Percentiles rank a stretch among this genome's conserved stretches.
Conservation (phyloP, 1,284 basidiomycete species). For the Butyriboletus appendiculatus region DNA sequence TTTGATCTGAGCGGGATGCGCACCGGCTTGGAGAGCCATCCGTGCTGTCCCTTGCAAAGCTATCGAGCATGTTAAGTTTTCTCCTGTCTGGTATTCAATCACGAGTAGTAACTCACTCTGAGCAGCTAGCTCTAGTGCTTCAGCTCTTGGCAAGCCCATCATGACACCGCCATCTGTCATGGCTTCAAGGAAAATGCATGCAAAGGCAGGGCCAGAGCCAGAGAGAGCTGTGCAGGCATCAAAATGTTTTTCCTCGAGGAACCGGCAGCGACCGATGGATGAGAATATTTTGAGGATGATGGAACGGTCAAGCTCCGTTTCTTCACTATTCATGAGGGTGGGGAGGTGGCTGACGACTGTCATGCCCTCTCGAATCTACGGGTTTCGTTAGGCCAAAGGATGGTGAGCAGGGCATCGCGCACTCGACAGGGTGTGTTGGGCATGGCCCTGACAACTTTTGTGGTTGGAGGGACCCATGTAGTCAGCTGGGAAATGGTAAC, state of each 20-base stretch:
- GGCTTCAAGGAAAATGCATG: constrained; percentile 95
- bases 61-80: constrained; percentile 35
- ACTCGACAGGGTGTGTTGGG: constrained; percentile 98
- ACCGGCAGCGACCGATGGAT: constrained; percentile 90
- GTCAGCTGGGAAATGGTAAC: constrained; percentile 85
- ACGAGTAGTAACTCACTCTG: constrained; percentile 75
- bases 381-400: constrained; percentile 2
- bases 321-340: constrained; percentile 43
- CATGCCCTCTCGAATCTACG: constrained; percentile 95
- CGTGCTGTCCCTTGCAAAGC: constrained; percentile 96
- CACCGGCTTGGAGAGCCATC: constrained; percentile 88
- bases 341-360: constrained; percentile 83
- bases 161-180: constrained; percentile 99
- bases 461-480: constrained; percentile 73
- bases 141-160: constrained; percentile 97
- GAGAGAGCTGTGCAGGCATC: constrained; percentile 97
- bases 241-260: constrained; percentile 97
- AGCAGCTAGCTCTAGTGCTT: constrained; percentile 93
- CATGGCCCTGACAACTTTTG: constrained; percentile 94
- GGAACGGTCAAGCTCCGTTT: constrained; percentile 61
- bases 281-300: constrained; percentile 93
- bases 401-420: constrained; percentile 21
- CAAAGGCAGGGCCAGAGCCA: constrained; percentile 96
- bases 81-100: constrained; percentile 1
- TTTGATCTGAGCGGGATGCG: constrained; percentile 96